Evolutionary conservation across 306 rosid genomes (phyloP).

Genomic region (Amphicarpaea edgeworthii): DNA sequence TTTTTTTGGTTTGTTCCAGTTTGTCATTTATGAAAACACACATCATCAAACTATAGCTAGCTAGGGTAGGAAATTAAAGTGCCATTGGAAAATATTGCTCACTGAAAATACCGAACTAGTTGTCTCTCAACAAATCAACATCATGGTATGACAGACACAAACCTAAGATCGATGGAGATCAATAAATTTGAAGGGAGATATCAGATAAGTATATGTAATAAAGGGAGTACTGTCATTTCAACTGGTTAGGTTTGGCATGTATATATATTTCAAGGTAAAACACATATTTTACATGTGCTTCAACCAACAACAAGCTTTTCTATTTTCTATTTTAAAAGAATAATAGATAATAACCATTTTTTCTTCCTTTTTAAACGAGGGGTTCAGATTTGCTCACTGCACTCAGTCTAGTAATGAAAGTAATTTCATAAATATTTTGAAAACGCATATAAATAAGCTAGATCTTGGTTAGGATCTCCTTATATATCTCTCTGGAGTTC

Average conservation of each 20-base stretch:
- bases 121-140: slow-evolving; percentile 17
- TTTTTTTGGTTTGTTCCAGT: slow-evolving; percentile 10
- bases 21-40: slow-evolving; percentile 12
- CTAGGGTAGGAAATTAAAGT: neutral
- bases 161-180: neutral
- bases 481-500: neutral
- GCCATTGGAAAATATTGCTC: slow-evolving; percentile 17
- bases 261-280: slow-evolving; percentile 3
- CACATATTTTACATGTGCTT: slow-evolving; percentile 34
- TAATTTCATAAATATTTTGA: neutral
- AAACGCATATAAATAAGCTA: neutral
- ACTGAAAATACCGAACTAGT: slow-evolving; percentile 25
- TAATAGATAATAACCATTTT: neutral
- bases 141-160: neutral
- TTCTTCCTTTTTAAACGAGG: neutral
- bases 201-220: neutral
- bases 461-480: slow-evolving; percentile 7
- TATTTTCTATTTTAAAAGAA: neutral
- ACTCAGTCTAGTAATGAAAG: slow-evolving; percentile 1
- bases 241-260: neutral
- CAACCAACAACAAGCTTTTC: neutral
- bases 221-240: slow-evolving; percentile 30
- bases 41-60: neutral
- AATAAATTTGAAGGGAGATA: neutral
- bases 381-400: slow-evolving; percentile 27